These are phyloP conservation scores for Corinectria fuckeliana DNA, from an alignment of 2,329 filamentous ascomycete species.

Conservation along the genomic window DNA sequence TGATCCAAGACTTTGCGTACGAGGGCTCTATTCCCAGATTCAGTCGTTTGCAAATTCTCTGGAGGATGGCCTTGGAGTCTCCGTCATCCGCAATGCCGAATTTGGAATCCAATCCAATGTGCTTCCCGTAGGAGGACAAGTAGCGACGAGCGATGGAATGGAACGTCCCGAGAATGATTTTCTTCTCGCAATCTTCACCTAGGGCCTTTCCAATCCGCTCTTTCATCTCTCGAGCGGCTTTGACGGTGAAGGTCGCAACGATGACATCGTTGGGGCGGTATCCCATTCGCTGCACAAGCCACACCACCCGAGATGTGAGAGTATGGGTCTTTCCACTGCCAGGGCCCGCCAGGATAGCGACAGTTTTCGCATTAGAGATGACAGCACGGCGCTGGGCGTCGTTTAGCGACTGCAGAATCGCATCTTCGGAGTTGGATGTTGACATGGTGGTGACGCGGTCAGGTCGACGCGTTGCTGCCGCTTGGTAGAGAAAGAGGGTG, in stretches of 20 bases:
- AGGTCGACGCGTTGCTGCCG: slow-evolving; percentile 28
- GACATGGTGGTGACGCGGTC: slow-evolving; percentile 39
- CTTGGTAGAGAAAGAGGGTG: neutral
- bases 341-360: slow-evolving; percentile 72
- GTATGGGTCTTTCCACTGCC: slow-evolving; percentile 94
- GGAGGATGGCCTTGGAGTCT: slow-evolving; percentile 81
- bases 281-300: slow-evolving; percentile 76
- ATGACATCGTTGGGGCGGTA: slow-evolving; percentile 86
- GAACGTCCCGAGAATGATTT: slow-evolving; percentile 88
- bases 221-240: slow-evolving; percentile 93
- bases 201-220: slow-evolving; percentile 81
- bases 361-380: slow-evolving; percentile 58
- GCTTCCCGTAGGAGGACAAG: slow-evolving; percentile 80
- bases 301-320: slow-evolving; percentile 88
- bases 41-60: slow-evolving; percentile 80
- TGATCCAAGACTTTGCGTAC: slow-evolving; percentile 77
- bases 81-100: slow-evolving; percentile 90
- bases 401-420: slow-evolving; percentile 59
- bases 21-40: slow-evolving; percentile 72
- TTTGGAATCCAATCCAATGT: slow-evolving; percentile 80
- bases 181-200: slow-evolving; percentile 76
- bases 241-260: slow-evolving; percentile 96
- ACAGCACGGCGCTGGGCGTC: slow-evolving; percentile 63
- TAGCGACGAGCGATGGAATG: slow-evolving; percentile 92
- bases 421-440: slow-evolving; percentile 29